phyloP scores from a whole-genome alignment of 2,329 filamentous ascomycete species.

The Thyridium curvatum region DNA sequence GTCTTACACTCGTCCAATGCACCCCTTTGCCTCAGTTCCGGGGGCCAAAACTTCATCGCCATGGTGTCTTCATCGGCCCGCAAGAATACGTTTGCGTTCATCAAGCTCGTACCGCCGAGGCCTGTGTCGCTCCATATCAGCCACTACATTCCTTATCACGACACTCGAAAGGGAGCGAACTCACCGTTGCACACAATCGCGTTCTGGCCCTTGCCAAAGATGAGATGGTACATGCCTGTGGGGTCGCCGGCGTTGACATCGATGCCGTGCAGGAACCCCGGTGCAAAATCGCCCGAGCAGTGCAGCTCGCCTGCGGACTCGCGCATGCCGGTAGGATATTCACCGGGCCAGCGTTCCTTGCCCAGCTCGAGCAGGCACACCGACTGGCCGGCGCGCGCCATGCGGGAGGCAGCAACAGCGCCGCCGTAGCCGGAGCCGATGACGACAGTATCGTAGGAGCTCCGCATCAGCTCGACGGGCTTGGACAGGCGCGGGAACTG shows the following conservation, averaged over 20 bases:
- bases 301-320: constrained; percentile 47
- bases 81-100: constrained; percentile 64
- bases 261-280: constrained; percentile 31
- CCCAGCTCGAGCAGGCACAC: constrained; percentile 62
- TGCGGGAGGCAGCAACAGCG: constrained; percentile 57
- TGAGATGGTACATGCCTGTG: constrained; percentile 57
- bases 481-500: constrained; percentile 49
- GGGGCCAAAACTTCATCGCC: constrained; percentile 49
- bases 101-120: constrained; percentile 58
- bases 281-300: constrained; percentile 46
- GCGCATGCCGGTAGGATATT: constrained; percentile 46
- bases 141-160: neutral
- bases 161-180: too few relatives aligned
- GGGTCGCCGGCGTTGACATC: constrained; percentile 42
- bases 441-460: constrained; percentile 58
- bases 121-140: constrained; percentile 27
- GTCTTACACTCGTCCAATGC: constrained; percentile 43
- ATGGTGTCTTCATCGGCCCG: constrained; percentile 50
- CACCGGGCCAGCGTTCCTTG: constrained; percentile 59
- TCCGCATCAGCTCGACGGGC: constrained; percentile 49
- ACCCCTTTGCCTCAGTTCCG: constrained; percentile 41
- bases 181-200: constrained; percentile 50
- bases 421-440: constrained; percentile 66
- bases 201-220: constrained; percentile 58
- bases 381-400: constrained; percentile 52